phyloP scores from a whole-genome alignment of 176 grass and related monocot species.

The Eleusine indica region DNA sequence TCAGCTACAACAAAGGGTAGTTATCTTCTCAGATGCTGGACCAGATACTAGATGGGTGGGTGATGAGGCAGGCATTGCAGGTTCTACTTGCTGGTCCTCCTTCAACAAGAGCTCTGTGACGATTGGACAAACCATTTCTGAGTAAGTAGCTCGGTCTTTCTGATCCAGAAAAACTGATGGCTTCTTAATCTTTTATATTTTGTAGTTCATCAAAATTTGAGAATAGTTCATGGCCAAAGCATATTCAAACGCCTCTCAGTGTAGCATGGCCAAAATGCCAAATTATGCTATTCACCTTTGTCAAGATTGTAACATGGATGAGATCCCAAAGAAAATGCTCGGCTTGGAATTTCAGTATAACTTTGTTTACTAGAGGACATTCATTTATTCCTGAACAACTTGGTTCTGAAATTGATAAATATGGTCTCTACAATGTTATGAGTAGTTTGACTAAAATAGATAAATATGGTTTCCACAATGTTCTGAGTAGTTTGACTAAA shows the following conservation, averaged over 20 bases:
- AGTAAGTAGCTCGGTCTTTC: constrained; percentile 54
- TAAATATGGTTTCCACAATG: no score
- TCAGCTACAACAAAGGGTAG: constrained; percentile 73
- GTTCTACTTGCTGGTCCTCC: constrained; percentile 78
- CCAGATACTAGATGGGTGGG: constrained; percentile 90
- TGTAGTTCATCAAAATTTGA: background rate
- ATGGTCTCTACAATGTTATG: no score
- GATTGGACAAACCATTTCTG: constrained; percentile 57
- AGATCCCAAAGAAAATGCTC: no score
- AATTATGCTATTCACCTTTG: background rate
- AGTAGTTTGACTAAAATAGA: no score
- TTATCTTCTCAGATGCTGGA: constrained; percentile 93
- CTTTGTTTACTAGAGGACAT: no score
- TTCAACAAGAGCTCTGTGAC: constrained; percentile 75
- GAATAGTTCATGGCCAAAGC: background rate
- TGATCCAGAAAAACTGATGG: background rate
- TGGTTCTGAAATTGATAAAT: no score
- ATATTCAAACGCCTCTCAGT: background rate
- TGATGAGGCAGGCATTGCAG: constrained; percentile 67
- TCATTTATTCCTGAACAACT: no score
- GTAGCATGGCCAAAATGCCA: background rate
- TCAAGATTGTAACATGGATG: background rate
- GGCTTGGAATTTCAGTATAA: no score
- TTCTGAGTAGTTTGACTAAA: no score
- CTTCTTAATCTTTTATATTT: background rate